Base-by-base conservation (phyloP, 139 green algal species). In the Eudorina sp. region DNA sequence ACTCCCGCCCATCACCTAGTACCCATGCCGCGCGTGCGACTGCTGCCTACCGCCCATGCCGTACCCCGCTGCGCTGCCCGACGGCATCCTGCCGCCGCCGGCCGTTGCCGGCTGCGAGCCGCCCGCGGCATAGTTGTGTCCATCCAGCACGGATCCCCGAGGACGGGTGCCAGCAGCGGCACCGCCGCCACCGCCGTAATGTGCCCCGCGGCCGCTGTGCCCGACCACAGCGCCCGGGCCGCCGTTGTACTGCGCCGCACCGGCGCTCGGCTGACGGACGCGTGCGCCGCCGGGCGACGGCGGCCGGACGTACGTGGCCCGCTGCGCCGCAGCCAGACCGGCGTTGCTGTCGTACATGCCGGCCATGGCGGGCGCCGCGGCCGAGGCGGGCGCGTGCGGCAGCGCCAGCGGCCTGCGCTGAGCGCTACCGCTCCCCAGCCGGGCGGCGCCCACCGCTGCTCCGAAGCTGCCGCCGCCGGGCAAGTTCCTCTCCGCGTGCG, bases 401-500 rank as follows among this genome's bases (percentile, higher is more conserved):
- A 87, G 81, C 40, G 81, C 81, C 43, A 87, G 34, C 21, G 45
- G 43, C 0, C 60, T 62, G 62, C 78, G 80, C 31, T 29, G 7
- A 8, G n/a, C n/a, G 29, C 31, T 19, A 43, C 27, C 14, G 45
- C 64, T 48, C 27, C 31, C 34, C 60, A 18, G 34, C 31, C 23
- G 43, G n/a, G 43, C 80, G 14, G 29, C 60, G 6, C 41, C 60
- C 0, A 70, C 40, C 60, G 38, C 64, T 8, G 82, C 68, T 36
- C 82, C 82, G 16, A 68, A n/a, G 9, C 13, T 46, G 38, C 46
- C 69, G 27, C 53, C 53, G 27, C 58, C 53, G 7, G 81, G 81
- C 60, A 91, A 64, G 3, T n/a, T 58, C 16, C 83, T 58, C 72
- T 89, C 53, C 3, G 89, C 89, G 45, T 85, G 76, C 46, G 84